Conservation (phyloP, 2,329 filamentous ascomycete species). For the Alternaria arbusti region DNA sequence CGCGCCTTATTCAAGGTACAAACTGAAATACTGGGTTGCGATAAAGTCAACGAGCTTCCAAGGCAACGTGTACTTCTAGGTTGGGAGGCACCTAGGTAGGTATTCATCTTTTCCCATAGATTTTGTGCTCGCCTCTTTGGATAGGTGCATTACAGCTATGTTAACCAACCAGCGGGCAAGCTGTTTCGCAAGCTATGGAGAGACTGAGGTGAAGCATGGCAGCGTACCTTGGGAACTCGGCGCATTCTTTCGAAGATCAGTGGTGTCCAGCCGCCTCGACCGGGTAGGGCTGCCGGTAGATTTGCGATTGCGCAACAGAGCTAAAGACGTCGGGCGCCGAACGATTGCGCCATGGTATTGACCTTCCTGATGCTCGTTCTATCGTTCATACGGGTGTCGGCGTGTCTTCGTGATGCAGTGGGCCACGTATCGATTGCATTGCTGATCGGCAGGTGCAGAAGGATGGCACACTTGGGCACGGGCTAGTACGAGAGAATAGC, state of each 20-base stretch:
- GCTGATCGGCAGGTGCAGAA: background rate
- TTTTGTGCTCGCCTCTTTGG: background rate
- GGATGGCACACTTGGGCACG: background rate
- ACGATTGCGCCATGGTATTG: background rate
- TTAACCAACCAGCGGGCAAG: background rate
- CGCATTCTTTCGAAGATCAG: background rate
- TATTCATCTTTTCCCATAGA: background rate
- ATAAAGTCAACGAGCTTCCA: background rate
- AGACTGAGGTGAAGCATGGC: background rate
- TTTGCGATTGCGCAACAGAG: background rate
- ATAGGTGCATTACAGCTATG: background rate
- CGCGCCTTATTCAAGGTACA: background rate
- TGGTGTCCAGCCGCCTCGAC: background rate
- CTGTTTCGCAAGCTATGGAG: background rate
- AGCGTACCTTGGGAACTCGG: background rate
- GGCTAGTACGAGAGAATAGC: background rate
- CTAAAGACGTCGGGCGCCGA: background rate
- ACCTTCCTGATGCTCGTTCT: background rate
- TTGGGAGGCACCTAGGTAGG: background rate
- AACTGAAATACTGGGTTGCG: background rate
- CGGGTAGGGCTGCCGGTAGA: background rate
- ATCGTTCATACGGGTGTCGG: background rate
- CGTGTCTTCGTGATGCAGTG: background rate
- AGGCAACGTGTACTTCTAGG: background rate
- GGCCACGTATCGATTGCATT: background rate